Conservation (phyloP, 129 eudicot species). For the Pseudognaphalium luteoalbum region DNA sequence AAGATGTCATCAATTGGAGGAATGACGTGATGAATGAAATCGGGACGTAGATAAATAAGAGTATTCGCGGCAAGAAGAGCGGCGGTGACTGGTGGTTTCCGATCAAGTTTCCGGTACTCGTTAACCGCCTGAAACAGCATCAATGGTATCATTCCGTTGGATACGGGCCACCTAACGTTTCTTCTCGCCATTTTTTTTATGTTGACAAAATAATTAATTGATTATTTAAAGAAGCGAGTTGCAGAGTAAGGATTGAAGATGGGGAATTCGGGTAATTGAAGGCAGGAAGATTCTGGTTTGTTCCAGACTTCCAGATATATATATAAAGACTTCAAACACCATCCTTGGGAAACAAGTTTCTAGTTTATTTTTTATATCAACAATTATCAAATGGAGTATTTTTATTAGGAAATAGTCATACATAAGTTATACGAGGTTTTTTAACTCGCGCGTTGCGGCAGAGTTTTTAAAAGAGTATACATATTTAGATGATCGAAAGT, state of each 20-base stretch:
- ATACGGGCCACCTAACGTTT: slow-evolving; percentile 25
- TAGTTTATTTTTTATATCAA: no score
- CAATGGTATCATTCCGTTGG: slow-evolving; percentile 64
- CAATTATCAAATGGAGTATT: no score
- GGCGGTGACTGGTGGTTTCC: slow-evolving; percentile 90
- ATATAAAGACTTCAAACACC: not conserved
- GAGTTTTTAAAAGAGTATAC: no score
- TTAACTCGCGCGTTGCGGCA: no score
- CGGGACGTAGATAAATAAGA: slow-evolving; percentile 67
- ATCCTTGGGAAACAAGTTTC: no score
- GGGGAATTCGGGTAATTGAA: not conserved
- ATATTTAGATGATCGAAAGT: no score
- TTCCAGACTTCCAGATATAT: not conserved
- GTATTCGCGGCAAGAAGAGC: slow-evolving; percentile 80
- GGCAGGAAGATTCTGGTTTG: not conserved
- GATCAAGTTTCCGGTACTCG: slow-evolving; percentile 65
- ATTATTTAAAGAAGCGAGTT: no score
- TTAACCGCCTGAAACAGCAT: slow-evolving; percentile 57
- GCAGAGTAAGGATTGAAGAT: not conserved
- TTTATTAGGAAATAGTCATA: no score
- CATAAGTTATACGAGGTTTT: no score
- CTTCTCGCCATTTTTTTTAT: slow-evolving; percentile 26
- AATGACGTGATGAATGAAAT: slow-evolving; percentile 48
- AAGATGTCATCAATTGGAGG: slow-evolving; percentile 65
- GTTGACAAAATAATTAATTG: not conserved